Percentiles rank a stretch among this genome's conserved stretches.
Evolutionary conservation across 1,284 basidiomycete species (phyloP).

Genomic region (Cryptococcus sp.): DNA sequence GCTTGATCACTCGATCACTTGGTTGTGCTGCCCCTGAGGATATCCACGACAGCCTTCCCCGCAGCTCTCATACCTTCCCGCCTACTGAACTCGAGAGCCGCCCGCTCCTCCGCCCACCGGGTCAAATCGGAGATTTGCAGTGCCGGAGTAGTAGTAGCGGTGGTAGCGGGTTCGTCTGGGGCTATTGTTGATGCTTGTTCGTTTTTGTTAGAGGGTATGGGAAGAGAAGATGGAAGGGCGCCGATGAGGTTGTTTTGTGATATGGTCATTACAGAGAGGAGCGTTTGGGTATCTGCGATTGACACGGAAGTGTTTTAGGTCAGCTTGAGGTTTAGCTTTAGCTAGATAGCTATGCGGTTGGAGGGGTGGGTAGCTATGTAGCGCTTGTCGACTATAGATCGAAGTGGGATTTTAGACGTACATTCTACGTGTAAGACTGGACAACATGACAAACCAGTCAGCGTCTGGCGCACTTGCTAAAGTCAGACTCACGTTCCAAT

Average conservation of each 20-base stretch:
- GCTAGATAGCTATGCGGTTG: neutral
- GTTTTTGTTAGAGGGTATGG: neutral
- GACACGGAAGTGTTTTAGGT: neutral
- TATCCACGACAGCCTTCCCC: conserved; percentile 27
- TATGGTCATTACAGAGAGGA: conserved; percentile 7
- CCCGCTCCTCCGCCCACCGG: conserved; percentile 29
- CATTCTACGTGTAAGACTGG: neutral
- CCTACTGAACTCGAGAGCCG: conserved; percentile 28
- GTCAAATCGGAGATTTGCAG: conserved; percentile 19
- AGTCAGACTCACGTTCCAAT: too few species aligned
- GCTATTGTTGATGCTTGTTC: neutral
- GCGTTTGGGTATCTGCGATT: conserved; percentile 15
- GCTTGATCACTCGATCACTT: too few species aligned
- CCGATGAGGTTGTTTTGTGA: conserved; percentile 8
- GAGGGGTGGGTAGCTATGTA: too few species aligned
- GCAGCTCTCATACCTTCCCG: conserved; percentile 23
- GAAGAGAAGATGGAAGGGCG: conserved; percentile 17
- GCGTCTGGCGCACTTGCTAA: neutral
- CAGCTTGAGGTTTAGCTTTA: neutral
- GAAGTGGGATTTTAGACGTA: neutral
- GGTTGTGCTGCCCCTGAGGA: conserved; percentile 12
- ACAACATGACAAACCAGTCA: neutral
- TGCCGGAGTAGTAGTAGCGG: neutral
- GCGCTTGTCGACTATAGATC: neutral
- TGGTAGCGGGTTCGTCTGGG: neutral